phyloP scores from a whole-genome alignment of 2,329 filamentous ascomycete genomes.

The Beauveria sp. region DNA sequence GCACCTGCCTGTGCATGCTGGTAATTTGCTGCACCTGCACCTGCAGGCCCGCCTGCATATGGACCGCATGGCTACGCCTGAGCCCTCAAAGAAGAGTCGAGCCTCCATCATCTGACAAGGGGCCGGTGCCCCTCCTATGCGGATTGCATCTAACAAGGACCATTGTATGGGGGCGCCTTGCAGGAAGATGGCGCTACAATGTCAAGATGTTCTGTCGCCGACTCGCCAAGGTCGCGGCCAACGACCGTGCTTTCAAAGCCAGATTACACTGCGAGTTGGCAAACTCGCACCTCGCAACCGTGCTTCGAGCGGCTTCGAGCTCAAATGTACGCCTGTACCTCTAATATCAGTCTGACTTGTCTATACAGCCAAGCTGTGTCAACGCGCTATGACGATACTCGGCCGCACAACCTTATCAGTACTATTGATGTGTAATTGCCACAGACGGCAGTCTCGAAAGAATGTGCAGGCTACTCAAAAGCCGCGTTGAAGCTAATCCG shows the following conservation, averaged over 20 bases:
- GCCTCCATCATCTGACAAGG: conserved; percentile 3
- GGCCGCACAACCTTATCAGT: neutral
- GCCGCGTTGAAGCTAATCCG: neutral
- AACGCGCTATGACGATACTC: neutral
- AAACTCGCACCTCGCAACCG: neutral
- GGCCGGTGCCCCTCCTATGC: neutral
- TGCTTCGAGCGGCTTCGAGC: neutral
- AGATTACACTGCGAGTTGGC: neutral
- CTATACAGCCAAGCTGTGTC: neutral
- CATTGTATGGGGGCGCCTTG: neutral
- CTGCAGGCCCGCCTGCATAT: conserved; percentile 9
- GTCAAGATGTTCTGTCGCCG: neutral
- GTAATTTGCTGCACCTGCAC: conserved; percentile 10
- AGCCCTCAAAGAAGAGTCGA: conserved; percentile 3
- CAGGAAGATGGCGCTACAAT: neutral
- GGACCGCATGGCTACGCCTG: conserved; percentile 1
- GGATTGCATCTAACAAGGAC: neutral
- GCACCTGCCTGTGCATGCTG: conserved; percentile 5
- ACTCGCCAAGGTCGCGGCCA: neutral
- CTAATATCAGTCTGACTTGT: neutral
- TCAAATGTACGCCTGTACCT: neutral
- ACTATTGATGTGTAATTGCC: neutral
- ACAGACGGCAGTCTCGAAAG: neutral
- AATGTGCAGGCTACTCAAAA: neutral
- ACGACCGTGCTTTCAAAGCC: neutral